Base-by-base conservation (phyloP, 2,329 filamentous ascomycete genomes). In the Penicillium rolfsii region DNA sequence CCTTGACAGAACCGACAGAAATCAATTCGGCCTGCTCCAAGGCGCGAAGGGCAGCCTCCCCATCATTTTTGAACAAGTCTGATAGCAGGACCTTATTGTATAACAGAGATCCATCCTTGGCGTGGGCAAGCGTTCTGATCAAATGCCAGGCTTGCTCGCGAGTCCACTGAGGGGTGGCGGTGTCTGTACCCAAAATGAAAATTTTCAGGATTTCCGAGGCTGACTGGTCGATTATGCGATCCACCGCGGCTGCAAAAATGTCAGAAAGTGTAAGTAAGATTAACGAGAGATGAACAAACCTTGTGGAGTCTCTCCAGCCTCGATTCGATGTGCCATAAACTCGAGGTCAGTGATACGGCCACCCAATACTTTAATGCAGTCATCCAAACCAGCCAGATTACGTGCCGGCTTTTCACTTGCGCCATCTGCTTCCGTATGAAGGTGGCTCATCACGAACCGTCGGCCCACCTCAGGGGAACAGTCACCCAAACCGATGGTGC, bases 311-410 rank as follows among this genome's bases (percentile, higher is more conserved):
- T 97, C 93, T 16, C 95, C 94, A 0, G 90, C 87, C 77, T 92
- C 91, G 69, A 99, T 90, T 19, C 95, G 86, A 38, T 94, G 87
- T n/a, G 93, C 90, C 46, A 99, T 86, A 72, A 95, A 96, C 73
- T 98, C 94, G 22, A 99, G 87, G 72, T 99, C 95, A 0, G 93
- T 97, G n/a, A 99, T 84, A 3, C 95, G 91, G 1, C 95, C 95
- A 24, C 95, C 95, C 1, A 99, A 84, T 0, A 88, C 85, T 30
- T 88, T 85, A 65, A 98, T 96, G 67, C 91, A 93, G 30, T 84
- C 84, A 70, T 97, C 93, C 1, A 99, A 84, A 64, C 93, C 91
- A 0, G 77, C 75, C 6, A 95, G 80, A 64, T 93, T 84, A 49
- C 77, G 73, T 58, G 80, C 79, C 28, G 77, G 73, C 19, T 67